A percentile compares a stretch with the other conserved stretches of the same genome.
These are phyloP conservation scores for Acorus gramineus DNA, from an alignment of 106 monocot genomes.

Conservation along the genomic window DNA sequence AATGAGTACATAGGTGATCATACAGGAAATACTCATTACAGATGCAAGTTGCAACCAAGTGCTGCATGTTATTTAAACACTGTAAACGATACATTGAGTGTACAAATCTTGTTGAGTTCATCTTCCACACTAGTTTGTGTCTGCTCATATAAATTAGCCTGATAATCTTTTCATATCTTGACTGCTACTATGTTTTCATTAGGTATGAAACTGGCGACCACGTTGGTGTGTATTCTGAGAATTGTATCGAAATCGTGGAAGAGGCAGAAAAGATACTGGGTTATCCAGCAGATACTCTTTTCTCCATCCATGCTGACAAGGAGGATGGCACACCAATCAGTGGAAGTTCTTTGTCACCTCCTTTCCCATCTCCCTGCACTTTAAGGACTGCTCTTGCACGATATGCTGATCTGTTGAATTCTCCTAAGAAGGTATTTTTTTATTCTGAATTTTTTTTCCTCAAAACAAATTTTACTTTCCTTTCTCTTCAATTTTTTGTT, in stretches of 20 bases:
- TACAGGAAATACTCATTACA: no score
- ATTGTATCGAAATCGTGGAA: slow-evolving; percentile 42
- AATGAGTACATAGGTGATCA: no score
- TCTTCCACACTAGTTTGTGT: no score
- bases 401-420: slow-evolving; percentile 62
- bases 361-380: slow-evolving; percentile 68
- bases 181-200: neutral
- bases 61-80: no score
- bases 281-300: slow-evolving; percentile 38
- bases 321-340: slow-evolving; percentile 58
- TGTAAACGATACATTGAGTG: no score
- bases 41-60: no score
- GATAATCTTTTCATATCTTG: neutral
- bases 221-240: slow-evolving; percentile 69
- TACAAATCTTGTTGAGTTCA: no score
- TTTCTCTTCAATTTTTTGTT: neutral
- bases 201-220: slow-evolving; percentile 86
- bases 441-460: neutral
- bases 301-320: slow-evolving; percentile 63
- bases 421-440: slow-evolving; percentile 52
- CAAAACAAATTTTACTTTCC: neutral
- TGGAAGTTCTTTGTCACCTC: slow-evolving; percentile 42
- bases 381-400: slow-evolving; percentile 55
- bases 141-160: no score
- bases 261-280: slow-evolving; percentile 57